Evolutionary conservation across 768 basidiomycete genomes (phyloP), one percentile per base, ranked within the genome.

Genomic region (Naganishia randhawae): DNA sequence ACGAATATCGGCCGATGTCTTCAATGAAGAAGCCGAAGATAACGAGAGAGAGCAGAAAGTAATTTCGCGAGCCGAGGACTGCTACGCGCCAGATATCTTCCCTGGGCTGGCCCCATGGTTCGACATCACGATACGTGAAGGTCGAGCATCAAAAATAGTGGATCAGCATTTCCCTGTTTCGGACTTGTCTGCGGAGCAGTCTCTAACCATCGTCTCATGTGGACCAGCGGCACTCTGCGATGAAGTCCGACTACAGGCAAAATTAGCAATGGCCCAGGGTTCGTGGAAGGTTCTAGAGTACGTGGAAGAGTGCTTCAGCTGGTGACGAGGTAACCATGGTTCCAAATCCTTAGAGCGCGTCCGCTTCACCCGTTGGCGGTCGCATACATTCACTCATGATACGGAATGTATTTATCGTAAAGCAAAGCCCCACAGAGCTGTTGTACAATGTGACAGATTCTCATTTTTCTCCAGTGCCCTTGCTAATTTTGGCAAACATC

Each of bases 161-260:
- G 57, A 39, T n/a, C 57, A 16, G 17, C 39, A 61, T 41, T 61
- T 61, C 25, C 57, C 57, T n/a, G 22, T 39, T 1, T 19, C 57
- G 11, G 57, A 61, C 2, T 22, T 61, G 25, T 61, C 57, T 25
- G 57, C 57, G 11, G 57, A 61, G 25, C 57, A 61, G 57, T 10
- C 57, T 1, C 25, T 61, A 29, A 19, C 57, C 9, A 61, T 61
- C 22, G 39, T 61, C 14, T 61, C 57, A 39, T 61, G 57, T 19
- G 57, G 57, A 27, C 57, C 57, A 1, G 57, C 57, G 2, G 57
- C 57, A 19, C 57, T 61, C 11, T 61, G 57, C 57, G 57, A 61
- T 29, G 57, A 61, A 61, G 57, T 41, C 37, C 57, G 57, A 6
- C 11, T 19, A 39, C 57, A 61, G 57, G 57, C 57, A n/a, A 61